Evolutionary conservation across 2,329 filamentous ascomycete genomes (phyloP).

Genomic region (Penicillium sp.): DNA sequence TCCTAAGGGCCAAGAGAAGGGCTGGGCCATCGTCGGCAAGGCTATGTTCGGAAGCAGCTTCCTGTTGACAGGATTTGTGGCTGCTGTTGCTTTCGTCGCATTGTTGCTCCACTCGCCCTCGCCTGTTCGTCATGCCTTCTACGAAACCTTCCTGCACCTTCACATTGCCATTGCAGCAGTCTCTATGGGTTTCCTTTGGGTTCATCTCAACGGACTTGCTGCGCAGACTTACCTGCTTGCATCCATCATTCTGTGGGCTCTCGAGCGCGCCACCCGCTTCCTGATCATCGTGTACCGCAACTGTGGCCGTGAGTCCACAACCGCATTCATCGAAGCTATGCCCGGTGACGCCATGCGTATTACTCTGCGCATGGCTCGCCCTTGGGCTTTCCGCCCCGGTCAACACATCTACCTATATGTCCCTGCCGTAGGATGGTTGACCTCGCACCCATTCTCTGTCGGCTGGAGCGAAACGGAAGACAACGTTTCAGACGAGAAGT

Average conservation of each 20-base stretch:
- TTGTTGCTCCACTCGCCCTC: conserved; percentile 71
- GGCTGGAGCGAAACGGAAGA: conserved; percentile 68
- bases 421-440: conserved; percentile 65
- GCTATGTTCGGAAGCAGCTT: conserved; percentile 35
- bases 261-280: conserved; percentile 68
- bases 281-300: conserved; percentile 67
- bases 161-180: conserved; percentile 77
- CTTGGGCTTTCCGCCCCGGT: conserved; percentile 67
- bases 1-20: conserved; percentile 58
- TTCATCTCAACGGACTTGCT: conserved; percentile 72
- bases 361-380: conserved; percentile 68
- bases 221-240: conserved; percentile 75
- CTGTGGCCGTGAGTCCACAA: conserved; percentile 59
- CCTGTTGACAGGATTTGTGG: conserved; percentile 46
- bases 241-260: conserved; percentile 73
- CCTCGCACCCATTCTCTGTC: conserved; percentile 76
- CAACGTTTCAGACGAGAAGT: conserved; percentile 45
- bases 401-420: conserved; percentile 77
- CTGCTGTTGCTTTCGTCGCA: conserved; percentile 59
- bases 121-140: conserved; percentile 82
- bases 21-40: conserved; percentile 39
- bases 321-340: conserved; percentile 67
- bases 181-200: conserved; percentile 70
- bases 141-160: conserved; percentile 87
- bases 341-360: conserved; percentile 70